Conservation (phyloP, 768 basidiomycete genomes). For the Chalciporus pseudorubinellus region DNA sequence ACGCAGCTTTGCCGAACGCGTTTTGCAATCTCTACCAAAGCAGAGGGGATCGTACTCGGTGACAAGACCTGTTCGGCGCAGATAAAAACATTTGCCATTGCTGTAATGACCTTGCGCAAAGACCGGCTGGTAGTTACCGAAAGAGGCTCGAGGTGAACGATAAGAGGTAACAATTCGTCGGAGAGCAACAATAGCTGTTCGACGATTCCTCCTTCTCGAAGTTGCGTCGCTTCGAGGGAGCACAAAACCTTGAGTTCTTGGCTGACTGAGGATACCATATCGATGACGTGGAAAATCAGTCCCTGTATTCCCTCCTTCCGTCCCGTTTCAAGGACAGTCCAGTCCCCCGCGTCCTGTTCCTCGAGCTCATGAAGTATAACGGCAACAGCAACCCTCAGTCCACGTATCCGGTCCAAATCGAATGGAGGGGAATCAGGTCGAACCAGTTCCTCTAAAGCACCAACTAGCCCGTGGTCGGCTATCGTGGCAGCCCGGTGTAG, state of each 20-base stretch:
- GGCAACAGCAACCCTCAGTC: slow-evolving; percentile 61
- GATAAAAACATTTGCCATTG: slow-evolving; percentile 53
- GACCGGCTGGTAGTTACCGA: slow-evolving; percentile 53
- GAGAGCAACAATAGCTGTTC: slow-evolving; percentile 55
- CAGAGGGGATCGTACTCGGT: slow-evolving; percentile 34
- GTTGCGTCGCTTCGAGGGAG: slow-evolving; percentile 36
- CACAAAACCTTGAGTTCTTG: slow-evolving; percentile 57
- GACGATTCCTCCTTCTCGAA: slow-evolving; percentile 40
- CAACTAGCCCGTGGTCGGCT: slow-evolving; percentile 63
- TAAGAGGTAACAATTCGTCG: slow-evolving; percentile 52
- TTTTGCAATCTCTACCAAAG: slow-evolving; percentile 27
- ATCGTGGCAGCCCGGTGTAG: slow-evolving; percentile 63
- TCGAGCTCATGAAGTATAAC: slow-evolving; percentile 53
- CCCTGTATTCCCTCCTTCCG: slow-evolving; percentile 63
- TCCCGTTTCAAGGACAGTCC: slow-evolving; percentile 51
- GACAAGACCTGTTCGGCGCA: slow-evolving; percentile 48
- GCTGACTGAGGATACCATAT: slow-evolving; percentile 46
- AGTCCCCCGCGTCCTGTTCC: slow-evolving; percentile 52
- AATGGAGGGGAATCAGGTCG: slow-evolving; percentile 30
- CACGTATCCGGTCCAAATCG: slow-evolving; percentile 50
- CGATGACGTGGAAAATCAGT: slow-evolving; percentile 54
- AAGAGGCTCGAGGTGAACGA: slow-evolving; percentile 43
- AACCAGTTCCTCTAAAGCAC: slow-evolving; percentile 61
- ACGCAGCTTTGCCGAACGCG: slow-evolving; percentile 51
- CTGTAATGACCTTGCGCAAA: slow-evolving; percentile 41